These are phyloP conservation scores for Skeletonema potamos DNA, from an alignment of 108 stramenopile genomes.

Conservation along the genomic window DNA sequence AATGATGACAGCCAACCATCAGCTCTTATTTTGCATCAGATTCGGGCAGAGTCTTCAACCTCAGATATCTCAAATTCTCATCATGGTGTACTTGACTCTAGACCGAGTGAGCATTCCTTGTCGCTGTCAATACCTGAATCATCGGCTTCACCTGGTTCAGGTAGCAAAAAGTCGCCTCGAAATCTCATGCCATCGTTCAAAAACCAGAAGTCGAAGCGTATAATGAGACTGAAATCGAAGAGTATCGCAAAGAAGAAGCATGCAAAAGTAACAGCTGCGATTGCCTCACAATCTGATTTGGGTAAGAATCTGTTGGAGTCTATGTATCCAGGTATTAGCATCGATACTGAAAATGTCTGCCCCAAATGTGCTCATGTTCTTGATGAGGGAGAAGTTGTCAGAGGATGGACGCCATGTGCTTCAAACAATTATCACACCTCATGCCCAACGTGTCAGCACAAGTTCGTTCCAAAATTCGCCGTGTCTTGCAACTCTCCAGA, in stretches of 20 bases:
- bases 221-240: background rate
- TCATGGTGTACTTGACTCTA: constrained; percentile 10
- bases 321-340: constrained; percentile 62
- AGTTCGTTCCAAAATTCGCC: constrained; percentile 76
- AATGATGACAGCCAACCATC: constrained; percentile 13
- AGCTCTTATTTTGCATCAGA: constrained; percentile 3
- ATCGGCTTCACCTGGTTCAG: background rate
- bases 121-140: background rate
- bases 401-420: constrained; percentile 67
- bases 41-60: constrained; percentile 4
- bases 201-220: background rate
- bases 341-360: constrained; percentile 70
- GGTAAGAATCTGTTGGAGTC: constrained; percentile 71
- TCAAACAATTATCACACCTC: constrained; percentile 62
- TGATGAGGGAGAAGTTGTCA: constrained; percentile 53
- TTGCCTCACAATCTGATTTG: constrained; percentile 60
- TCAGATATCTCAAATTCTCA: constrained; percentile 19
- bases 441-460: constrained; percentile 67
- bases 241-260: constrained; percentile 20
- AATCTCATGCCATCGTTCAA: background rate
- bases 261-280: constrained; percentile 21
- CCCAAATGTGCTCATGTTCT: constrained; percentile 62
- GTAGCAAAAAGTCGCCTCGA: background rate
- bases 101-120: constrained; percentile 1
- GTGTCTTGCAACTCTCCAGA: constrained; percentile 50